Evolutionary conservation across 2,329 filamentous ascomycete genomes (phyloP).

Genomic region (Chrysoporthe austroafricana): DNA sequence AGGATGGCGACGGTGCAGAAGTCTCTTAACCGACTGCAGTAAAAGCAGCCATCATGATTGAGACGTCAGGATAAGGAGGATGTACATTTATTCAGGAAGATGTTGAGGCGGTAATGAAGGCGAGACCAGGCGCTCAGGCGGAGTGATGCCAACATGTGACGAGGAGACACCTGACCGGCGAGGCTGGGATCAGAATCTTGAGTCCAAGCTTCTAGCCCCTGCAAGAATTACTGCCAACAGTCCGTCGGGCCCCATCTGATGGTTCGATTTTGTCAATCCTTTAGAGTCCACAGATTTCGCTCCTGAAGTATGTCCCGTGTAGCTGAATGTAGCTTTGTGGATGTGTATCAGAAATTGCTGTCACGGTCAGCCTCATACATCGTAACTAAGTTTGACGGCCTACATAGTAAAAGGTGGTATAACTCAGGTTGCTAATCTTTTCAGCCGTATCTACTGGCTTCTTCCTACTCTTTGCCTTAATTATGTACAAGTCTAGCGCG

Average conservation of each 20-base stretch:
- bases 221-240: not conserved
- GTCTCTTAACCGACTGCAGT: too few relatives aligned
- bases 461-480: too few relatives aligned
- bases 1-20: too few relatives aligned
- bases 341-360: too few relatives aligned
- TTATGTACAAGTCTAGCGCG: too few relatives aligned
- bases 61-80: not conserved
- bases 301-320: not conserved
- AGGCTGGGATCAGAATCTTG: not conserved
- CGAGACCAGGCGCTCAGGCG: not conserved
- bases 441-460: too few relatives aligned
- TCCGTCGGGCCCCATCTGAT: not conserved
- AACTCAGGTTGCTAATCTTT: too few relatives aligned
- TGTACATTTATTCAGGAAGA: not conserved
- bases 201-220: not conserved
- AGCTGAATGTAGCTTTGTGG: too few relatives aligned
- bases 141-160: not conserved
- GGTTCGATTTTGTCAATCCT: not conserved
- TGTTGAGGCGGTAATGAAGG: not conserved
- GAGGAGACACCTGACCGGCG: not conserved
- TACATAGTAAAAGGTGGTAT: too few relatives aligned
- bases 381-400: too few relatives aligned
- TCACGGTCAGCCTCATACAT: too few relatives aligned
- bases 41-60: not conserved
- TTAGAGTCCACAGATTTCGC: not conserved